Percentiles rank a stretch among this genome's conserved stretches.
Evolutionary conservation across 2,329 filamentous ascomycete genomes (phyloP).

Genomic region (Thermomyces lanuginosus): DNA sequence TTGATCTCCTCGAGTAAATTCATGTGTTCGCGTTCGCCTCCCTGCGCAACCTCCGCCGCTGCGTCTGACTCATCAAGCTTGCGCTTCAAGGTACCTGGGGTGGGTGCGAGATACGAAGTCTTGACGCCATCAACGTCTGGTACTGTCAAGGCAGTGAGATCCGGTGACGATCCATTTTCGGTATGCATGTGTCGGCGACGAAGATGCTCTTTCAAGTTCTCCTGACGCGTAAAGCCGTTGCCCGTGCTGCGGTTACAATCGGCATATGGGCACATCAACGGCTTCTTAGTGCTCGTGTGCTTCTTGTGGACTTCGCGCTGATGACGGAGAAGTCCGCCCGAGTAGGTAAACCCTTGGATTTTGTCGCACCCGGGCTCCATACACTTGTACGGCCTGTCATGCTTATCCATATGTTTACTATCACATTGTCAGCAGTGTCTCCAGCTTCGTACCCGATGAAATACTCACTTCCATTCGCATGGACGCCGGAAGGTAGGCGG

Average conservation of each 20-base stretch:
- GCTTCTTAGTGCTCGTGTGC: constrained; percentile 74
- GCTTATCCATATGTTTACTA: constrained; percentile 98
- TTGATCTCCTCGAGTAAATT: constrained; percentile 48
- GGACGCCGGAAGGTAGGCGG: constrained; percentile 56
- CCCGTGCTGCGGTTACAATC: constrained; percentile 83
- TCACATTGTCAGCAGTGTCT: constrained; percentile 3
- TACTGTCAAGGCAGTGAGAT: constrained; percentile 15
- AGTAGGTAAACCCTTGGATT: constrained; percentile 86
- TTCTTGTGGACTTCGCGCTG: constrained; percentile 87
- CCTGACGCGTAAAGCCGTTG: constrained; percentile 79
- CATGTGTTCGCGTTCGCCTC: constrained; percentile 27
- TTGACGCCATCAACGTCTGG: constrained; percentile 17
- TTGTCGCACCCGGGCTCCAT: constrained; percentile 71
- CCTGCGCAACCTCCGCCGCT: constrained; percentile 11
- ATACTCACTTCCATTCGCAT: constrained; percentile 82
- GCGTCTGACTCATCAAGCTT: constrained; percentile 19
- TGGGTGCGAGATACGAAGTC: constrained; percentile 14
- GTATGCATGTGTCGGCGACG: constrained; percentile 62
- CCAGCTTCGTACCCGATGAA: not conserved
- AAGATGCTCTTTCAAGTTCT: constrained; percentile 87
- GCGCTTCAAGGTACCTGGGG: constrained; percentile 18
- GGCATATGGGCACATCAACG: constrained; percentile 66
- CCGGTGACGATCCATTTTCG: constrained; percentile 17
- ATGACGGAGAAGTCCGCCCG: constrained; percentile 73
- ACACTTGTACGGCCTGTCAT: constrained; percentile 85